These are phyloP conservation scores for Gelatoporia subvermispora DNA, from an alignment of 768 basidiomycete species.

Conservation along the genomic window DNA sequence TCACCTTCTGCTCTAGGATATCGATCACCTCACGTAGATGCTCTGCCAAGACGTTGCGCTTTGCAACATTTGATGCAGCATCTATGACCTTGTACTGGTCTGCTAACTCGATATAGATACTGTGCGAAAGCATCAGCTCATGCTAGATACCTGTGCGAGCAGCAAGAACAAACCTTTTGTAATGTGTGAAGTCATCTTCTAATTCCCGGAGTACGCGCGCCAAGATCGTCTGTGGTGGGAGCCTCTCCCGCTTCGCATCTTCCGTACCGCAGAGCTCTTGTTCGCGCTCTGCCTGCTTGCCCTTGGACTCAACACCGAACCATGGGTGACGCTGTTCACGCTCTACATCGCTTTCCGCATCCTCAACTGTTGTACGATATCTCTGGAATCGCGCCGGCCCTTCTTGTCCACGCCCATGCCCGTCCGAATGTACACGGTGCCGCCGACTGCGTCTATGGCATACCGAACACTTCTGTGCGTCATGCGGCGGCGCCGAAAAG, in stretches of 20 bases:
- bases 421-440: neutral
- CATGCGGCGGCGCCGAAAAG: slow-evolving; percentile 75
- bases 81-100: slow-evolving; percentile 93
- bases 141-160: slow-evolving; percentile 1
- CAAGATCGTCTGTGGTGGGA: slow-evolving; percentile 87
- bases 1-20: slow-evolving; percentile 85
- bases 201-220: slow-evolving; percentile 79
- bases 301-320: neutral
- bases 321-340: slow-evolving; percentile 3
- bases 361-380: no score
- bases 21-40: slow-evolving; percentile 92
- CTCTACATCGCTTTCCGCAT: neutral
- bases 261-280: no score
- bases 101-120: slow-evolving; percentile 85
- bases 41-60: slow-evolving; percentile 80
- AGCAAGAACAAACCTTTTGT: slow-evolving; percentile 68
- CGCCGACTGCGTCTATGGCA: slow-evolving; percentile 20
- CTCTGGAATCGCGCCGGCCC: neutral
- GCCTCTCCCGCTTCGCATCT: slow-evolving; percentile 22
- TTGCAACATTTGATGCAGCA: slow-evolving; percentile 72
- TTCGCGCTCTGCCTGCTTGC: slow-evolving; percentile 2
- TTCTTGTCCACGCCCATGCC: neutral
- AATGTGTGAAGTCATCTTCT: slow-evolving; percentile 93
- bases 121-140: slow-evolving; percentile 25
- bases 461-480: slow-evolving; percentile 60